These are phyloP conservation scores for Carex pumila DNA, from an alignment of 176 grass and related monocot species.

Conservation along the genomic window DNA sequence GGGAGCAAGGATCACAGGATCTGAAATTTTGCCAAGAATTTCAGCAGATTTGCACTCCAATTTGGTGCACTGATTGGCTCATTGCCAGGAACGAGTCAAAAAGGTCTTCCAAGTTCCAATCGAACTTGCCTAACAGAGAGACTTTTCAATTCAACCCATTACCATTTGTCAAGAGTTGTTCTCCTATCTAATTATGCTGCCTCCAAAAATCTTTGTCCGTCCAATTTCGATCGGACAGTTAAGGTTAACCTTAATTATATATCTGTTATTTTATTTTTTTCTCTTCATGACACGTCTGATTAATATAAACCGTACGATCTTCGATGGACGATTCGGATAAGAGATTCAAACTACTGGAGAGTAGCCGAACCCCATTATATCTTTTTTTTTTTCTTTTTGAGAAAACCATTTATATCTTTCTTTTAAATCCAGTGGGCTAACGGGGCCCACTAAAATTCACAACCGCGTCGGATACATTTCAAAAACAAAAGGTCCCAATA, in stretches of 20 bases:
- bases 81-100: not conserved
- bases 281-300: not conserved
- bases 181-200: no score
- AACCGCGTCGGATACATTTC: not conserved
- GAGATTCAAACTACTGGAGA: not conserved
- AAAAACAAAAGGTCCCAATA: no score
- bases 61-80: no score
- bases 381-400: not conserved
- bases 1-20: no score
- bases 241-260: not conserved
- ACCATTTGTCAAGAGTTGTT: no score
- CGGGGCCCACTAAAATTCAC: not conserved
- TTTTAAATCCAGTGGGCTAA: not conserved
- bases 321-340: not conserved
- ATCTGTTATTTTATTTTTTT: not conserved
- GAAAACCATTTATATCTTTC: not conserved
- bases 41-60: no score
- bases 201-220: not conserved
- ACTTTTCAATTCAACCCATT: not conserved
- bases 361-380: not conserved
- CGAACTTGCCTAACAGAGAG: not conserved
- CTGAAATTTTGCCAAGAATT: no score
- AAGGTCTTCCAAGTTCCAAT: not conserved
- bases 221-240: not conserved
- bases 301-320: not conserved